phyloP scores from a whole-genome alignment of 1,139 yeast species.

The Martiniozyma asiatica region DNA sequence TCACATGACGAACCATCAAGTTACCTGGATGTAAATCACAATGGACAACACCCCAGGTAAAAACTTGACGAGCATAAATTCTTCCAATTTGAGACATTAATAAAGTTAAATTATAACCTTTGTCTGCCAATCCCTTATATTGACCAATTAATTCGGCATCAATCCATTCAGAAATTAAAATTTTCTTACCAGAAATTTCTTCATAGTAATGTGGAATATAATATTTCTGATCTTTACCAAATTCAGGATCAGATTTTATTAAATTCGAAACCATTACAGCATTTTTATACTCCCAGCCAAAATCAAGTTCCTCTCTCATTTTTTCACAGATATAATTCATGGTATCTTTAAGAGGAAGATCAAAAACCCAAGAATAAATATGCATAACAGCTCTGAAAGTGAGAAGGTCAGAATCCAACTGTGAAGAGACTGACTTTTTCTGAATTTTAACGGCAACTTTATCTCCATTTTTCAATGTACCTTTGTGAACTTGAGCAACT shows the following conservation, averaged over 20 bases:
- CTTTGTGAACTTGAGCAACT: slow-evolving; percentile 63
- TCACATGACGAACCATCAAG: slow-evolving; percentile 36
- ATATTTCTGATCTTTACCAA: slow-evolving; percentile 23
- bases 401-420: slow-evolving; percentile 44
- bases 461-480: slow-evolving; percentile 35
- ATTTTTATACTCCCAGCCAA: slow-evolving; percentile 43
- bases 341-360: slow-evolving; percentile 48
- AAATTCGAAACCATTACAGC: slow-evolving; percentile 26
- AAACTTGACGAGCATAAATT: slow-evolving; percentile 57
- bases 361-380: slow-evolving; percentile 47
- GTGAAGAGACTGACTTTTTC: slow-evolving; percentile 47
- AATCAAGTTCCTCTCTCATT: slow-evolving; percentile 50
- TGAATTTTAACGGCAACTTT: slow-evolving; percentile 61
- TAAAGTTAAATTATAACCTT: slow-evolving; percentile 30
- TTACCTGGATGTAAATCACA: slow-evolving; percentile 84
- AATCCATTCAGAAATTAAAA: slow-evolving; percentile 65
- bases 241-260: slow-evolving; percentile 25
- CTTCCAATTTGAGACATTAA: slow-evolving; percentile 43
- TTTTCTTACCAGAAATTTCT: slow-evolving; percentile 34
- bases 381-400: slow-evolving; percentile 43
- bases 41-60: slow-evolving; percentile 65
- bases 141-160: slow-evolving; percentile 51
- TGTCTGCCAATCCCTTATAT: slow-evolving; percentile 29
- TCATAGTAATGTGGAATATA: slow-evolving; percentile 44
- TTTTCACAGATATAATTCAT: slow-evolving; percentile 48